These are phyloP conservation scores for Gossypium lobatum DNA, from an alignment of 441 rosid genomes.

Conservation along the genomic window DNA sequence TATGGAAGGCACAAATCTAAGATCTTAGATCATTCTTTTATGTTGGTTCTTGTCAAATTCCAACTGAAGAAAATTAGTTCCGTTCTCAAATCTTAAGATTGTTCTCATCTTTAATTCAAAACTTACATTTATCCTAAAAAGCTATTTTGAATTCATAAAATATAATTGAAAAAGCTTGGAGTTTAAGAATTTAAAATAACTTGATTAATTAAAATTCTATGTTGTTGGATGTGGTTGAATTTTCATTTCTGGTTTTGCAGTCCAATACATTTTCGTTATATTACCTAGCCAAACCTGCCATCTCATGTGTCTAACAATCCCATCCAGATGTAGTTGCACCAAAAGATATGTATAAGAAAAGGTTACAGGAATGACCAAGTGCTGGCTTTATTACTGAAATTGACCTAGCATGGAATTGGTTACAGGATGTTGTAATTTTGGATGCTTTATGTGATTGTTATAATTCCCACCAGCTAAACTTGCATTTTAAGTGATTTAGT, in stretches of 20 bases:
- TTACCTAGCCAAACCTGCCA: not conserved
- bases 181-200: not conserved
- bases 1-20: not conserved
- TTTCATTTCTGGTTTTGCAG: not conserved
- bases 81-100: not conserved
- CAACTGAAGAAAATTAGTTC: not conserved
- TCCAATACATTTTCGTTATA: not conserved
- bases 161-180: not conserved
- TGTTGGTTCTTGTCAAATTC: not conserved
- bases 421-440: not conserved
- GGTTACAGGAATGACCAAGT: not conserved
- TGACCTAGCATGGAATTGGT: not conserved
- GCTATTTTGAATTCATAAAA: not conserved
- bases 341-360: not conserved
- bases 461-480: not conserved
- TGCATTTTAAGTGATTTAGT: not conserved
- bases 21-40: not conserved
- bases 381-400: not conserved
- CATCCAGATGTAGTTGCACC: not conserved
- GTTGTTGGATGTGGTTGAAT: not conserved
- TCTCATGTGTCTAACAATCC: not conserved
- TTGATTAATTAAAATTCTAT: not conserved
- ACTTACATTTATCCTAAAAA: not conserved
- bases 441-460: not conserved
- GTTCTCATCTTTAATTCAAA: conserved; percentile 3